Base-by-base conservation (phyloP, 306 rosid species). In the Biancaea sappan region DNA sequence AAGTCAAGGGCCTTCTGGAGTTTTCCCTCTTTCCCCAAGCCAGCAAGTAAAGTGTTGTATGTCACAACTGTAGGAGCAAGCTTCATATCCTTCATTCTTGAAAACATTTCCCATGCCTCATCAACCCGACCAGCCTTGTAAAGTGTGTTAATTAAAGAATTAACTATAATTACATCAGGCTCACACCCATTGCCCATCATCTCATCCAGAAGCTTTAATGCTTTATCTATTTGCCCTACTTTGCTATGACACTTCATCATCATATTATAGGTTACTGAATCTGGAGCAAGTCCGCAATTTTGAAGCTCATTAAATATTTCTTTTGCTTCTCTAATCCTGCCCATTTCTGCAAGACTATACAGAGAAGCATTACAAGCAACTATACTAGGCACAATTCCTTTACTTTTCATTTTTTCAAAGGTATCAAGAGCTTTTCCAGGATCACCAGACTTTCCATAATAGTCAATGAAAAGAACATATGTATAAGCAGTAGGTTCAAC, bases 231-330 rank as follows among this genome's bases (percentile, higher is more conserved):
- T 80, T 84, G 79, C 57, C 97, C 98, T 63, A 80, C 89, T 85
- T 84, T 94, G 82, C 89, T 90, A 69, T 88, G 88, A 89, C 98
- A 94, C 81, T 91, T 91, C 90, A 94, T 94, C 96, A 94, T 87
- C 88, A 89, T 88, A 79, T 84, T 94, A 76, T 91, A 94, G 63
- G 98, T 88, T 66, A 88, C 88, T 21, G 93, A 85, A 82, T 94
- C 94, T 2, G 98, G 98, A 21, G 86, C 78, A 72, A 94, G 90
- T 56, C 98, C 98, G 61, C 88, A 86, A 62, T 68, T 77, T 72
- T 79, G 85, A 72, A 94, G 92, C 74, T 87, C 89, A 57, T 80
- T 84, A 79, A 88, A 92, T 38, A 91, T 75, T 60, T 83, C 73
- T 61, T 82, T 86, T 21, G 98, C 98, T 68, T 91, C 98, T 79